phyloP scores from a whole-genome alignment of 1,284 basidiomycete species.

The Quambalaria eucalypti region DNA sequence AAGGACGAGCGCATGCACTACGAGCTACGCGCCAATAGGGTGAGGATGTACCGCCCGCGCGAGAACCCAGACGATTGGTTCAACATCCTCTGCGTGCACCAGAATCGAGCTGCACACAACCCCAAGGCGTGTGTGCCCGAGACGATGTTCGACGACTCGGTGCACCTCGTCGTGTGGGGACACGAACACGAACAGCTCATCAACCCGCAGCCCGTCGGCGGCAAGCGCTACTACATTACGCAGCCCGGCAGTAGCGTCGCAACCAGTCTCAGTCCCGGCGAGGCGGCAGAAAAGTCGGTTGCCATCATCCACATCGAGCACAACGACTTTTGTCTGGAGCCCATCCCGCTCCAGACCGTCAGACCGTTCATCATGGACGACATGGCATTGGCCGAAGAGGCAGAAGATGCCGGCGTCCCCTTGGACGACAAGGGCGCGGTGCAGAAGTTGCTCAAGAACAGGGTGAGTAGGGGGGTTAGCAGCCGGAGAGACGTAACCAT shows the following conservation, averaged over 20 bases:
- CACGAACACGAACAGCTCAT: slow-evolving; percentile 98
- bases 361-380: slow-evolving; percentile 91
- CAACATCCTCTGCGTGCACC: slow-evolving; percentile 85
- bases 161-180: slow-evolving; percentile 91
- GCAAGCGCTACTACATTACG: slow-evolving; percentile 79
- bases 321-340: slow-evolving; percentile 74
- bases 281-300: slow-evolving; percentile 26
- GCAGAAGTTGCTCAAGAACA: slow-evolving; percentile 22
- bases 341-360: slow-evolving; percentile 78
- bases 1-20: slow-evolving; percentile 93
- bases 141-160: slow-evolving; percentile 89
- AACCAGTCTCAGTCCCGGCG: slow-evolving; percentile 56
- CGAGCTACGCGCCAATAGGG: slow-evolving; percentile 82
- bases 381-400: slow-evolving; percentile 61
- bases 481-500: too few species aligned
- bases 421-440: slow-evolving; percentile 22
- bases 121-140: slow-evolving; percentile 89
- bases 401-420: slow-evolving; percentile 16
- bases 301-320: slow-evolving; percentile 54
- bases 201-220: slow-evolving; percentile 76
- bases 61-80: slow-evolving; percentile 75
- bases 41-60: slow-evolving; percentile 87
- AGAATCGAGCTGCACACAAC: slow-evolving; percentile 92
- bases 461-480: slow-evolving; percentile 11
- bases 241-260: slow-evolving; percentile 94